Percentiles rank a stretch among this genome's conserved stretches.
These are phyloP conservation scores for Phytophthora pinifolia DNA, from an alignment of 352 stramenopile species.

Conservation along the genomic window DNA sequence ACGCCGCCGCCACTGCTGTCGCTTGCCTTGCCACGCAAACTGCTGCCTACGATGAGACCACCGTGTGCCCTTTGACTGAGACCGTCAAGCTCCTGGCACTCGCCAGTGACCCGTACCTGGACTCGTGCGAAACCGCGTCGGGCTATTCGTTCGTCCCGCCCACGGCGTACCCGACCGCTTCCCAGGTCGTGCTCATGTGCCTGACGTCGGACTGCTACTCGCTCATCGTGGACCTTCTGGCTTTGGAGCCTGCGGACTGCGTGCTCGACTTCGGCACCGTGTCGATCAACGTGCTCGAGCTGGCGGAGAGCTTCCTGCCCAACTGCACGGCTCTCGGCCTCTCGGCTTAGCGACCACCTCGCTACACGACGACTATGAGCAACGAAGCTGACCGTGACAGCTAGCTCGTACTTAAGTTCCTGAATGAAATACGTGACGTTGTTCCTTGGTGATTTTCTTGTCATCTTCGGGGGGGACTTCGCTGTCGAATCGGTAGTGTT, in stretches of 20 bases:
- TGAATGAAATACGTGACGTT: constrained; percentile 18
- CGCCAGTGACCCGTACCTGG: constrained; percentile 20
- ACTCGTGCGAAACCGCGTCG: constrained; percentile 28
- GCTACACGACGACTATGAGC: constrained; percentile 11
- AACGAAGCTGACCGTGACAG: constrained; percentile 6
- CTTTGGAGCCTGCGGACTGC: constrained; percentile 43
- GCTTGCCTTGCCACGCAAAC: constrained; percentile 30
- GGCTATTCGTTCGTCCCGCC: constrained; percentile 40
- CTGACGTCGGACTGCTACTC: constrained; percentile 33
- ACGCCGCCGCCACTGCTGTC: constrained; percentile 19
- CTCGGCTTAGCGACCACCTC: constrained; percentile 13
- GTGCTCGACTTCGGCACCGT: constrained; percentile 41
- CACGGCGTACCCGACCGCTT: constrained; percentile 28
- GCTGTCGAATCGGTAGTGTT: no score
- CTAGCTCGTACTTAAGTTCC: constrained; percentile 14
- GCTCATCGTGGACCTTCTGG: constrained; percentile 34
- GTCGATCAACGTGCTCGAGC: constrained; percentile 47
- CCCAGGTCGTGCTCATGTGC: constrained; percentile 40
- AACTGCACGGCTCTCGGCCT: constrained; percentile 39
- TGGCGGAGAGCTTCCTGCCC: constrained; percentile 38
- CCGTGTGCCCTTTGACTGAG: constrained; percentile 31
- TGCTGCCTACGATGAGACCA: constrained; percentile 30
- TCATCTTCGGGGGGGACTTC: no score
- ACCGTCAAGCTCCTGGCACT: constrained; percentile 34
- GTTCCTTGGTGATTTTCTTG: background rate